Evolutionary conservation across 352 stramenopile genomes (phyloP).

Genomic region (Globisporangium apiculatum): DNA sequence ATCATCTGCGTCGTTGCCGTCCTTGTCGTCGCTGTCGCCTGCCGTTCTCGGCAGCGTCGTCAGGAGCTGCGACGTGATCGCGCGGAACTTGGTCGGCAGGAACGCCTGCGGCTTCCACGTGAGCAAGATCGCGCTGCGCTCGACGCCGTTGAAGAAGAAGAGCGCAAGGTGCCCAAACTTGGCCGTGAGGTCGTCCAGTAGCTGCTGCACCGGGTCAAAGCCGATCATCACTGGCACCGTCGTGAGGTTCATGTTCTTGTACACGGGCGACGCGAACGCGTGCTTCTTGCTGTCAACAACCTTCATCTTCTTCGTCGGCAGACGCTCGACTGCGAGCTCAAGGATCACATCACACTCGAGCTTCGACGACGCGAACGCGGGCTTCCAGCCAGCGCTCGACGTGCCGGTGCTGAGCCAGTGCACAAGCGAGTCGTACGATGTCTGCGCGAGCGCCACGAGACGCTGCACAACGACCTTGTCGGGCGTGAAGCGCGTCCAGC

Average conservation of each 20-base stretch:
- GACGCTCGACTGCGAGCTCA: conserved; percentile 34
- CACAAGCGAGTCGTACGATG: conserved; percentile 45
- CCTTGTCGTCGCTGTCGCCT: conserved; percentile 17
- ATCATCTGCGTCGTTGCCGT: conserved; percentile 10
- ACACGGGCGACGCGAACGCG: conserved; percentile 61
- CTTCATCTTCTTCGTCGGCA: conserved; percentile 63
- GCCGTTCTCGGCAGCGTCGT: conserved; percentile 34
- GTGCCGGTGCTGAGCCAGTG: conserved; percentile 53
- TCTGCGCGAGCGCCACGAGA: conserved; percentile 48
- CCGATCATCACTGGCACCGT: conserved; percentile 56
- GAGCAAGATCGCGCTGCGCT: conserved; percentile 57
- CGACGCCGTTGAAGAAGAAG: conserved; percentile 74
- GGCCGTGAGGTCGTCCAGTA: conserved; percentile 47
- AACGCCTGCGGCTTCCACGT: conserved; percentile 80
- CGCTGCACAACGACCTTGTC: conserved; percentile 63
- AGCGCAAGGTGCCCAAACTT: conserved; percentile 62
- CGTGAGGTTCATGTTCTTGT: conserved; percentile 84
- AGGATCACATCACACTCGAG: conserved; percentile 64
- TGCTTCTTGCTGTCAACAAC: conserved; percentile 54
- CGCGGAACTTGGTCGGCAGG: conserved; percentile 70
- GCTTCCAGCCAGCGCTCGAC: conserved; percentile 54
- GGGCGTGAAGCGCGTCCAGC: conserved; percentile 65
- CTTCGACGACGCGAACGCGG: conserved; percentile 42
- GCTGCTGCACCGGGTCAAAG: conserved; percentile 67
- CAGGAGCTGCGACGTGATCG: conserved; percentile 61